Base-by-base conservation (phyloP, 2,329 filamentous ascomycete species). In the Aureobasidium melanogenum region DNA sequence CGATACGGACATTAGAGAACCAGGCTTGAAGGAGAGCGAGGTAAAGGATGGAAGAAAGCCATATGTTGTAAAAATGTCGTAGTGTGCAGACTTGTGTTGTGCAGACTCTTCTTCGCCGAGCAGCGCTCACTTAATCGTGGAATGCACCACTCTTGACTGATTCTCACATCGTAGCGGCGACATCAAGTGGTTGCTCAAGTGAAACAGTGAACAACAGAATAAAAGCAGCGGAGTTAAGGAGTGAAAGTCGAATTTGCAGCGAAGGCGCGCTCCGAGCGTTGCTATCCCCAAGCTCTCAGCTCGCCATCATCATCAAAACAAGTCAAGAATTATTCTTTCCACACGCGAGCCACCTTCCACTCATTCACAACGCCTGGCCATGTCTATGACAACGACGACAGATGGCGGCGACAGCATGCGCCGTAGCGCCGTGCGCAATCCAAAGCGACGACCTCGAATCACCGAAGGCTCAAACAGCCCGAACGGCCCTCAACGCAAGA, bases 381-480 rank as follows among this genome's bases (percentile, higher is more conserved):
- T 59, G 56, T 59, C 56, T 8, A 59, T 59, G 44, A 41, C 56
- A 15, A 50, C 44, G 19, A 59, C 56, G 44, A 52, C 43, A 52
- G 52, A 57, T 10, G 43, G 44, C 24, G 34, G 36, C 34, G 69
- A 69, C 64, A 67, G 69, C 52, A 64, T 65, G 50, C 63, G 69
- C 19, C 65, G 66, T 50, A 71, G 71, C 64, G 72, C 73, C 15
- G 69, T 73, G 67, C 74, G 76, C 63, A 79, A 79, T 64, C 76
- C 76, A 41, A 73, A 75, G 63, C 71, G 78, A 63, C 71, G 77
- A 66, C 75, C 74, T 66, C 75, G 77, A 69, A 73, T 75, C 61
- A 69, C 67, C 61, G 75, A 77, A 65, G 67, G 68, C 22, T 75
- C 76, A 55, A 44, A 52, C 26, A 48, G 38, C 46, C 52, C 52